Base-by-base conservation (phyloP, 257 asterid species). In the Nicotiana obtusifolia region DNA sequence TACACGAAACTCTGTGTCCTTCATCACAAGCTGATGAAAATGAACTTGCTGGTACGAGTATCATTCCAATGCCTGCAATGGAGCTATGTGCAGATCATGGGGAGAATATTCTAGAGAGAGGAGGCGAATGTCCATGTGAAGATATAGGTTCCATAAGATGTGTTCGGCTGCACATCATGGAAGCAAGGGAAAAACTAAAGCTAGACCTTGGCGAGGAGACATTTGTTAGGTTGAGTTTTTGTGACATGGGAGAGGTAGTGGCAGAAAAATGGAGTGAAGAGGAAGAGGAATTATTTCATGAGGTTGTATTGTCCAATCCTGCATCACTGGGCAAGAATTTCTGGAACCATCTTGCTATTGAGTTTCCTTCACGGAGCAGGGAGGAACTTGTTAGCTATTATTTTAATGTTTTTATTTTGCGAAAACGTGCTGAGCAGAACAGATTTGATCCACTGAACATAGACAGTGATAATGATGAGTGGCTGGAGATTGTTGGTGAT, bases 401-500 rank as follows among this genome's bases (percentile, higher is more conserved):
- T 83, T 93, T 92, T 84, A 94, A 94, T 49, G 98, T 90, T 77
- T 94, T 91, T 69, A 88, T 94, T 88, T 93, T 94, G 17, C 88
- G 86, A 57, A 89, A 88, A 78, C 87, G 97, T 59, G 91, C 97
- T 4, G 85, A 85, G 64, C 99, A 95, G 84, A 94, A 95, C 84
- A 88, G 98, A 76, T 87, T 89, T 57, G 84, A 84, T 76, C 71
- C 87, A 30, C 77, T 91, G 92, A 92, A 90, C 60, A 90, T 94
- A n/a, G 98, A 94, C 67, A 94, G 99, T 66, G 99, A 95, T 7
- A 90, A 94, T 60, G 97, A 95, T 69, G 97, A 92, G 86, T 88
- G 86, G 90, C 89, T 84, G 76, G 91, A 84, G 2, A 61, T 68
- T 22, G 88, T 47, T 47, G 79, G 16, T 73, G 20, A 47, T 73